Evolutionary conservation across 23 red algal species (phyloP).

Genomic region (Cyanidiococcus yangmingshanensis): DNA sequence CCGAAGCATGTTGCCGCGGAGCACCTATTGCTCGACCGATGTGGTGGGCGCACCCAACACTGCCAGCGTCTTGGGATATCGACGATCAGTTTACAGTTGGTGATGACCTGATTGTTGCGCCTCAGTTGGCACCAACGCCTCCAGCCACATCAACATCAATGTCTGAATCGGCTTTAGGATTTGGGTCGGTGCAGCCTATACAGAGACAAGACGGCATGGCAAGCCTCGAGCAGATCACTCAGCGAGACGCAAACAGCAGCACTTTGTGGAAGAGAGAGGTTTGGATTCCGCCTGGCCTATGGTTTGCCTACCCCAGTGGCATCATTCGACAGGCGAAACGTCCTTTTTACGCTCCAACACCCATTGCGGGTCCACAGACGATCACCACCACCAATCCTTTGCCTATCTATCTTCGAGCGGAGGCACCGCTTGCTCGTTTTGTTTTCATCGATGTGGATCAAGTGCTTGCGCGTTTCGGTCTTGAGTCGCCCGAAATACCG

Average conservation of each 20-base stretch:
- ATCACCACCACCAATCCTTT: background rate
- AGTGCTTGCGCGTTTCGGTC: background rate
- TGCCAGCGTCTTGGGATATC: conserved; percentile 28
- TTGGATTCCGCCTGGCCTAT: conserved; percentile 54
- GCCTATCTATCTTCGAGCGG: background rate
- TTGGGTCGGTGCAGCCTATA: too few species aligned
- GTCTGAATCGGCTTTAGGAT: too few species aligned
- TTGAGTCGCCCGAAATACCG: too few species aligned
- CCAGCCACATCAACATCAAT: too few species aligned
- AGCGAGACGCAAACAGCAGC: too few species aligned
- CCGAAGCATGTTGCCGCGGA: background rate
- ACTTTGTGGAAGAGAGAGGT: conserved; percentile 41
- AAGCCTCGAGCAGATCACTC: too few species aligned
- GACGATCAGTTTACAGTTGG: conserved; percentile 72
- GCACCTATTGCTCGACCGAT: conserved; percentile 60
- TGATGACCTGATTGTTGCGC: conserved; percentile 71
- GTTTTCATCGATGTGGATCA: background rate
- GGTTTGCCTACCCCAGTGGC: conserved; percentile 27
- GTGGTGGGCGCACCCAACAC: conserved; percentile 44
- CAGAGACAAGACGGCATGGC: too few species aligned
- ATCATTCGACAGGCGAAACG: background rate
- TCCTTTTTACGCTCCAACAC: background rate
- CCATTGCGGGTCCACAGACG: background rate
- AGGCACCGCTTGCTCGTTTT: background rate
- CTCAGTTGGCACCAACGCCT: conserved; percentile 15